Conservation (phyloP, 140 eudicot genomes). For the Ambrosia hybrid region DNA sequence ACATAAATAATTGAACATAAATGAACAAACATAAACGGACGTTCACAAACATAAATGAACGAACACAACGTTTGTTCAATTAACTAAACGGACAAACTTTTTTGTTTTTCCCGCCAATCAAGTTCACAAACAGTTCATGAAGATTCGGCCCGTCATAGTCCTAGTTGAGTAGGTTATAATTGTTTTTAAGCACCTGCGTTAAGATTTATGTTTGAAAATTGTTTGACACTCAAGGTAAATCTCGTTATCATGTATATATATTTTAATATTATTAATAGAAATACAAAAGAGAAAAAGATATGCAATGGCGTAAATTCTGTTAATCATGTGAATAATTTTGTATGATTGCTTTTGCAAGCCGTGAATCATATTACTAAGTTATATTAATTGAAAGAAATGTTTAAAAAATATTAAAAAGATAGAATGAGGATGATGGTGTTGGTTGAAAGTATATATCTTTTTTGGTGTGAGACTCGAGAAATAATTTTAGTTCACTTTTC, state of each 20-base stretch:
- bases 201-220: neutral
- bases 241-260: neutral
- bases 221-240: neutral
- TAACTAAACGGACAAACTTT: no score
- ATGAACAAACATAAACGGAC: no score
- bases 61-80: no score
- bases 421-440: constrained; percentile 40
- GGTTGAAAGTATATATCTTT: constrained; percentile 41
- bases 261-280: neutral
- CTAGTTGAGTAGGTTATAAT: neutral
- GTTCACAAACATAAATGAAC: no score
- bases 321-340: constrained; percentile 33
- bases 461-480: constrained; percentile 41
- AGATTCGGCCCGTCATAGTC: no score
- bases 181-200: neutral
- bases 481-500: constrained; percentile 34
- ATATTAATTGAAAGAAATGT: constrained; percentile 15
- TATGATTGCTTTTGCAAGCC: constrained; percentile 33
- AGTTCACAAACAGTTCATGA: no score
- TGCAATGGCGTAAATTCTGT: constrained; percentile 21
- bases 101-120: no score
- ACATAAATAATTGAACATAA: no score
- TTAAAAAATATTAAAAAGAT: neutral
- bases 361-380: neutral
- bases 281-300: neutral